Percentiles rank a stretch among this genome's conserved stretches.
Evolutionary conservation across 495 filamentous ascomycete genomes (phyloP).

Genomic region (Aspergillus leporis): DNA sequence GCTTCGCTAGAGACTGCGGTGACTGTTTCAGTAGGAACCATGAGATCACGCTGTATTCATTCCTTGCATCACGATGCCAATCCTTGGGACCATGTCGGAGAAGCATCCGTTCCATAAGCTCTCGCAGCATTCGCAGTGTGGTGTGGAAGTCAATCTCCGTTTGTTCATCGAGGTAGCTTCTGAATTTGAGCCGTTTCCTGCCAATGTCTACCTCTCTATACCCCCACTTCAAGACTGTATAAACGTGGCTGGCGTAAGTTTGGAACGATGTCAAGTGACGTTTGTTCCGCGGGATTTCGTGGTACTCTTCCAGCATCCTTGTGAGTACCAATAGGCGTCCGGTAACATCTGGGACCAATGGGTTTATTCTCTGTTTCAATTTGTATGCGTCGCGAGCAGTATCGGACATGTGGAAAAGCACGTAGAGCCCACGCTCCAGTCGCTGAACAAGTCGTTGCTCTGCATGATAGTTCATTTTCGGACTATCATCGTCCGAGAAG

Average conservation of each 20-base stretch:
- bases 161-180: conserved; percentile 25
- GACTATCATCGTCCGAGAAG: conserved; percentile 25
- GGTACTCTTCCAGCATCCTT: conserved; percentile 25
- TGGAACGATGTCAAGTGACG: conserved; percentile 16
- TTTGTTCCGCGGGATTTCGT: conserved; percentile 19
- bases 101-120: conserved; percentile 32
- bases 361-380: conserved; percentile 10
- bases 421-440: conserved; percentile 28
- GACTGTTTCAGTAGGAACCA: conserved; percentile 34
- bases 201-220: conserved; percentile 30
- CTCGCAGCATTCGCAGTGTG: conserved; percentile 32
- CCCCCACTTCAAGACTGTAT: conserved; percentile 26
- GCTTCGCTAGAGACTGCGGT: conserved; percentile 26
- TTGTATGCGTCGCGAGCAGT: conserved; percentile 24
- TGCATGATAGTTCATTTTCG: conserved; percentile 30
- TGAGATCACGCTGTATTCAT: conserved; percentile 29
- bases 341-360: conserved; percentile 13
- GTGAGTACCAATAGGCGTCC: conserved; percentile 19
- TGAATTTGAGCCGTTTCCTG: conserved; percentile 23
- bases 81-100: conserved; percentile 33
- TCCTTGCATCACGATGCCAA: conserved; percentile 28
- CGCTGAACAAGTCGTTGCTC: conserved; percentile 27
- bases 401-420: conserved; percentile 35
- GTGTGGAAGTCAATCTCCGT: conserved; percentile 31
- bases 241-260: conserved; percentile 24